phyloP scores from a whole-genome alignment of 2,329 filamentous ascomycete genomes.

The Sporothrix mexicana region DNA sequence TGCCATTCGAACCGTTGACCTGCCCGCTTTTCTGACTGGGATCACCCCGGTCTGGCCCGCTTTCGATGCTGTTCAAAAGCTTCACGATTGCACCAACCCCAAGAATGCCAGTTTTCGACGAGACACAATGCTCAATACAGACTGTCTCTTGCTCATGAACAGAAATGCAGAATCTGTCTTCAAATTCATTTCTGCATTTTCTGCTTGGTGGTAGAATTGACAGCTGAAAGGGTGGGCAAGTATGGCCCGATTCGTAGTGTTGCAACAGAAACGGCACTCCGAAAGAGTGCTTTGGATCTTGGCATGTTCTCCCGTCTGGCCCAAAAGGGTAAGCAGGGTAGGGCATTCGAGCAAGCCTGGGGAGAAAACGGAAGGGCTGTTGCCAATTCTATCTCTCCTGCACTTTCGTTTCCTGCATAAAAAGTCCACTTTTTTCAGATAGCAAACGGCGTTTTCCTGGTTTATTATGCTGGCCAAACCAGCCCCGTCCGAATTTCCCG shows the following conservation, averaged over 20 bases:
- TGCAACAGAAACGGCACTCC: conserved; percentile 32
- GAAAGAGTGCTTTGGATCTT: conserved; percentile 30
- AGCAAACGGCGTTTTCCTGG: not conserved
- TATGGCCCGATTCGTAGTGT: conserved; percentile 1
- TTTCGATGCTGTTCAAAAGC: no score
- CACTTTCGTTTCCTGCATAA: not conserved
- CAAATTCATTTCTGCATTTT: no score
- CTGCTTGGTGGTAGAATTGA: not conserved
- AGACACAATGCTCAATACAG: not conserved
- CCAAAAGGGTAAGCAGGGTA: conserved; percentile 19
- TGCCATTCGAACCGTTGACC: not conserved
- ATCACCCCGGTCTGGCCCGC: not conserved
- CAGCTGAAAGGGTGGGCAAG: not conserved
- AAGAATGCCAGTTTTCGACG: no score
- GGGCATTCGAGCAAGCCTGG: not conserved
- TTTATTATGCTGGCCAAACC: not conserved
- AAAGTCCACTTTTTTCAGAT: not conserved
- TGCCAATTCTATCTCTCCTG: not conserved
- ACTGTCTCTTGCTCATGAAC: no score
- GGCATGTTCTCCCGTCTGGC: conserved; percentile 17
- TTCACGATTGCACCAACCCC: no score
- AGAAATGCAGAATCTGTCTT: no score
- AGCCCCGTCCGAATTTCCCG: not conserved
- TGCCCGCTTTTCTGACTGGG: not conserved
- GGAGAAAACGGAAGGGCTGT: not conserved